These are phyloP conservation scores for Gonapodya prolifera DNA, from an alignment of 192 early-diverging fungal species.

Conservation along the genomic window DNA sequence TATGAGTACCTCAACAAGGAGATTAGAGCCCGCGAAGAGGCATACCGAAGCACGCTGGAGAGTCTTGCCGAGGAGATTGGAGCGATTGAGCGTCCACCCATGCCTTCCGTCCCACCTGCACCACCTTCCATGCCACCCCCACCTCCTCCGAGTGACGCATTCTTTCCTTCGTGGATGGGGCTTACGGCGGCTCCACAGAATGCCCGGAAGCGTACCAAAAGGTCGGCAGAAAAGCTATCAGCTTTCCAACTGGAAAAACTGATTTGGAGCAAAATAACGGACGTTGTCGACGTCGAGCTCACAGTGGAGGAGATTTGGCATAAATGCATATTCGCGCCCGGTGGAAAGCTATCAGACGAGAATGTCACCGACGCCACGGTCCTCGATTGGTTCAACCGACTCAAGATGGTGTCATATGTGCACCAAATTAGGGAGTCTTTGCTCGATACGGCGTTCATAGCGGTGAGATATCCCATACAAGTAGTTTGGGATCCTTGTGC, in stretches of 20 bases:
- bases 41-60: background rate
- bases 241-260: background rate
- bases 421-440: background rate
- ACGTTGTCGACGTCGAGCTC: background rate
- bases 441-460: background rate
- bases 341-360: background rate
- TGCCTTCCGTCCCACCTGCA: too few relatives aligned
- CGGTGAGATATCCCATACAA: background rate
- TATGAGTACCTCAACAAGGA: background rate
- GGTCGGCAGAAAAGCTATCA: background rate
- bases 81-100: background rate
- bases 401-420: background rate
- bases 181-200: background rate
- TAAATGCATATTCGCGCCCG: background rate
- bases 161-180: background rate
- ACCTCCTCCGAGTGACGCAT: too few relatives aligned
- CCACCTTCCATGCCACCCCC: too few relatives aligned
- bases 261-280: background rate
- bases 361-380: background rate
- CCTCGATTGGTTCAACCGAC: background rate
- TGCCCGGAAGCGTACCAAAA: background rate
- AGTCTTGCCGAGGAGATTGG: background rate
- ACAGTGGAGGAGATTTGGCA: background rate
- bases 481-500: background rate
- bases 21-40: background rate